Evolutionary conservation across 768 basidiomycete genomes (phyloP), one percentile per base, ranked within the genome.

Genomic region (Tephrocybe sp.): DNA sequence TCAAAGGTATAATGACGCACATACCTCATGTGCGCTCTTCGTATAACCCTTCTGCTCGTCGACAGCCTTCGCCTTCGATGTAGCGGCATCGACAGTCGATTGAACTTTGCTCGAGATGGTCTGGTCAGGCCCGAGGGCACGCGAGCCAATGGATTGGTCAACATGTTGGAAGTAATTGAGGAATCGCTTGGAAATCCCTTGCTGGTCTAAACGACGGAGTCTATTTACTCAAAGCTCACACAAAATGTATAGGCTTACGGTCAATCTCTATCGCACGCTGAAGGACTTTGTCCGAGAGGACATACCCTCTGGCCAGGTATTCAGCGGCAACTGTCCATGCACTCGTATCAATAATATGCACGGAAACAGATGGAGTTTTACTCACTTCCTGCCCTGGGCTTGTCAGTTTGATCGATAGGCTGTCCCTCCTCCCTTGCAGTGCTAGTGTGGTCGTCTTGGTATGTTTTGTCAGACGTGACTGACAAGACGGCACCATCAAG

Each of bases 241-340:
- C 15, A 36, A 8, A 36, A 30, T 5, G 11, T 4, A 36, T 4
- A 15, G 9, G 56, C 73, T 53, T 55, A 87, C 85, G 70, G 63
- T 91, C 89, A n/a, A 90, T 72, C 30, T 91, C 88, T 58, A 93
- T 91, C 41, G 91, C 88, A 43, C 80, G 80, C 58, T 88, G 76
- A 40, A 98, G 75, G 58, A 94, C 79, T 42, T 75, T 64, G 64
- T 98, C 95, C 15, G 85, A 83, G 23, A 98, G 78, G 45, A 63
- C 62, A 71, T 98, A 98, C 1, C 96, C 97, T 62, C 82, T 84
- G 1, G 96, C 93, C 39, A 99, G 81, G 68, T 95, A 93, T 67
- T 98, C 96, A 24, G 96, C 95, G 23, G 90, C 88, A 62, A 97
- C 92, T 84, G 64, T 54, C 51, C 55, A 24, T 3, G 36, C 3